Evolutionary conservation across 176 grass and related monocot genomes (phyloP), one percentile per base, ranked within the genome.

Genomic region (Oryza meridionalis): DNA sequence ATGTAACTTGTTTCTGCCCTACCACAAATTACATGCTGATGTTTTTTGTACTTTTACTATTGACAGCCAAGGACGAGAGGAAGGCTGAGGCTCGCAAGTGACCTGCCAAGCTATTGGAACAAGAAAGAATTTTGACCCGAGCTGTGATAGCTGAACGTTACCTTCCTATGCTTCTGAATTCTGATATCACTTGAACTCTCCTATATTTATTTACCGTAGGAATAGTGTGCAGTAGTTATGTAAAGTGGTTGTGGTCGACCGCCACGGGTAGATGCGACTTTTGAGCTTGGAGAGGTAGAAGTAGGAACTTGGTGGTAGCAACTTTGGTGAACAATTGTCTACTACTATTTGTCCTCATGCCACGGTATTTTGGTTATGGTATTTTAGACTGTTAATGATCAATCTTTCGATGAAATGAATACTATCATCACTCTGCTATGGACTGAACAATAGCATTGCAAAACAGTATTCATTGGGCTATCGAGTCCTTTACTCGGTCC

Each of bases 1-100:
- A 46, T 43, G 1, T 38, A 77, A 29, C 25, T 58, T 66, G 10
- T 10, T 43, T 67, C 5, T 6, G 17, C 53, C 53, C 53, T n/a
- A n/a, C 17, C 53, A 6, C 12, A 55, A 25, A 45, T 58, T 40
- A 73, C 19, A 24, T 87, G 17, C 70, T 83, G 37, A 85, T 21
- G 44, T 59, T 64, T 68, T 55, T 63, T 55, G 2, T 17, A 17
- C 38, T 71, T 69, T 67, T n/a, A 61, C 31, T 89, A 25, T 85
- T 89, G 76, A 75, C 89, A 94, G 90, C 92, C 75, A 93, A 79
- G 79, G 88, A 91, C 77, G 82, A 89, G 79, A 92, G 90, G 88
- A 93, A 86, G 84, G 66, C 78, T 7, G 90, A 91, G 88, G 81
- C 86, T 63, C 74, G 84, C 80, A 89, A 91, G 66, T 91, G 73